These are phyloP conservation scores for Monosporascus sp. DNA, from an alignment of 2,329 filamentous ascomycete genomes.

Conservation along the genomic window DNA sequence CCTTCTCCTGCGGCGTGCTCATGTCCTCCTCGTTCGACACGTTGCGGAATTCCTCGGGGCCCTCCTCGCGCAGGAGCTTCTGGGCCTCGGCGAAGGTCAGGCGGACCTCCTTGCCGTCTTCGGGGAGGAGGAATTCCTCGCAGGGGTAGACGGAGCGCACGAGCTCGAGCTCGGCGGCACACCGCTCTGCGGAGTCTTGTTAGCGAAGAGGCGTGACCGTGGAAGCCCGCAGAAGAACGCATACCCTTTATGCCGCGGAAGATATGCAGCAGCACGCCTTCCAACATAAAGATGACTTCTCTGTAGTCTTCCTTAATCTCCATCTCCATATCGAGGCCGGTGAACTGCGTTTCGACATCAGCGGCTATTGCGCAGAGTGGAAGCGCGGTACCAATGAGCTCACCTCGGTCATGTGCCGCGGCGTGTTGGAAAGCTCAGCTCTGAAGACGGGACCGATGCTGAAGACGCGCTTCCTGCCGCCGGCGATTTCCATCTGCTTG, in stretches of 20 bases:
- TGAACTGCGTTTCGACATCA: conserved; percentile 49
- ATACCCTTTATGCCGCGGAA: conserved; percentile 63
- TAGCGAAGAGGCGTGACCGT: not conserved
- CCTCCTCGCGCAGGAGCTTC: conserved; percentile 70
- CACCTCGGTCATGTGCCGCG: conserved; percentile 76
- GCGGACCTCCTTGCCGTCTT: conserved; percentile 68
- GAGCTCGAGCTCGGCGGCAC: conserved; percentile 66
- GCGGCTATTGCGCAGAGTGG: conserved; percentile 5
- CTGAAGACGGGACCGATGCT: conserved; percentile 78
- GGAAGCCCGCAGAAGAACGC: conserved; percentile 3
- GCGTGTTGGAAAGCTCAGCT: conserved; percentile 82
- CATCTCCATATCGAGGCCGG: conserved; percentile 86
- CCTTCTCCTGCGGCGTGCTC: conserved; percentile 77
- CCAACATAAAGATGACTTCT: conserved; percentile 68
- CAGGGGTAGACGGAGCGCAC: conserved; percentile 72
- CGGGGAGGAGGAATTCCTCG: conserved; percentile 71
- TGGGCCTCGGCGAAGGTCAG: conserved; percentile 76
- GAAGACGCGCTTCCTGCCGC: conserved; percentile 71
- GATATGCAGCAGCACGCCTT: conserved; percentile 71
- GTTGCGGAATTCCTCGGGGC: conserved; percentile 60
- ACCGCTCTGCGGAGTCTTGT: conserved; percentile 39
- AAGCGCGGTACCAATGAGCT: conserved; percentile 4
- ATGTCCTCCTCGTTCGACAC: conserved; percentile 75
- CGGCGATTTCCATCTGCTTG: conserved; percentile 82
- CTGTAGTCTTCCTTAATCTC: conserved; percentile 75